A percentile compares a stretch with the other conserved stretches of the same genome.
Conservation (phyloP, 768 basidiomycete genomes). For the Kwoniella dendrophila region DNA sequence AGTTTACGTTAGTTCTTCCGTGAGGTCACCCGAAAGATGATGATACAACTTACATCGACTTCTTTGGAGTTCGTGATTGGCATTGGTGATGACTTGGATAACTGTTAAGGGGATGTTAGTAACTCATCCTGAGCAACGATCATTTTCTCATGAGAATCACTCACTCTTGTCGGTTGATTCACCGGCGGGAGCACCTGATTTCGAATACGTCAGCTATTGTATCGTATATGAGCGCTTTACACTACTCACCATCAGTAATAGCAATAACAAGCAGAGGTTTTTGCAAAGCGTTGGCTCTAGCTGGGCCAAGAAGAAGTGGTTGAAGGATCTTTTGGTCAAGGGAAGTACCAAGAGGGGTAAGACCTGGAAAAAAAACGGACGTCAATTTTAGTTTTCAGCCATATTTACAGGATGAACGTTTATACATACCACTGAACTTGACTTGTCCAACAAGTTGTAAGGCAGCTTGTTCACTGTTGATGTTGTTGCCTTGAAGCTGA, state of each 20-base stretch:
- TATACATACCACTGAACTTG: constrained; percentile 51
- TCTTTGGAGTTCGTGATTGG: constrained; percentile 52
- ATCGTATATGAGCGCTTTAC: background rate
- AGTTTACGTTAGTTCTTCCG: constrained; percentile 3
- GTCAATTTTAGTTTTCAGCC: background rate
- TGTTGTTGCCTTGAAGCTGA: constrained; percentile 55
- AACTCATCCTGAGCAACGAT: background rate
- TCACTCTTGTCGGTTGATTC: constrained; percentile 47
- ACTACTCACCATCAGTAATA: constrained; percentile 40
- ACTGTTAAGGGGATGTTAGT: constrained; percentile 26
- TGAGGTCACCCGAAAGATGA: background rate
- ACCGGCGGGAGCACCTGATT: constrained; percentile 38
- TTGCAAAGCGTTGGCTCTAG: constrained; percentile 46
- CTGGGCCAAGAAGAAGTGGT: constrained; percentile 57
- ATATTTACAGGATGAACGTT: background rate
- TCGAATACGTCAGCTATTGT: background rate
- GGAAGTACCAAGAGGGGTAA: constrained; percentile 53
- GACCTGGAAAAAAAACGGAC: constrained; percentile 29
- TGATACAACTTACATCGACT: constrained; percentile 34
- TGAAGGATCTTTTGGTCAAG: constrained; percentile 57
- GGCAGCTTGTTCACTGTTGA: constrained; percentile 54
- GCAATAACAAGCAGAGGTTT: constrained; percentile 58
- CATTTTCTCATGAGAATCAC: background rate
- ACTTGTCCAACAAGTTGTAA: constrained; percentile 52
- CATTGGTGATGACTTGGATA: constrained; percentile 49